Percentiles rank a stretch among this genome's conserved stretches.
These are phyloP conservation scores for Aspergillus ochraceus DNA, from an alignment of 2,329 filamentous ascomycete genomes.

Conservation along the genomic window DNA sequence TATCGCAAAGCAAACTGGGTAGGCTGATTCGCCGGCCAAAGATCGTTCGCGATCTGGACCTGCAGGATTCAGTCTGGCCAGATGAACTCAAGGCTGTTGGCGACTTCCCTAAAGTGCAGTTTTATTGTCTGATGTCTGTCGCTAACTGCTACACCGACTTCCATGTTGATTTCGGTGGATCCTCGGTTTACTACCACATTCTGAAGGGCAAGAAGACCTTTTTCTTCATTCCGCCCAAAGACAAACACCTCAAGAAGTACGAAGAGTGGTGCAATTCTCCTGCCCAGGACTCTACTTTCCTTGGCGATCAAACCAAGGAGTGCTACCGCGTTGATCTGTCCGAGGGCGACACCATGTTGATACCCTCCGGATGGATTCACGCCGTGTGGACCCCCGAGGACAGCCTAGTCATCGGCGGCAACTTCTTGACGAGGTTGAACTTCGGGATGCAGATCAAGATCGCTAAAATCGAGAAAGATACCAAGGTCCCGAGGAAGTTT, in stretches of 20 bases:
- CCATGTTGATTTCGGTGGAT: constrained; percentile 70
- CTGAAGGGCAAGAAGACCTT: constrained; percentile 69
- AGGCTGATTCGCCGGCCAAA: constrained; percentile 63
- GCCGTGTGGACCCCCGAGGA: constrained; percentile 70
- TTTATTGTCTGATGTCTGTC: constrained; percentile 70
- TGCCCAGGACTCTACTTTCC: constrained; percentile 65
- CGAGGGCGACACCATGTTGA: constrained; percentile 69
- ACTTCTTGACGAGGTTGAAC: constrained; percentile 66
- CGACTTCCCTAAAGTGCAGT: constrained; percentile 64
- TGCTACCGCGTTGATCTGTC: constrained; percentile 66
- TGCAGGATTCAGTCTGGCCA: constrained; percentile 55
- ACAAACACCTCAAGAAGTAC: constrained; percentile 68
- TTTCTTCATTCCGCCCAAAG: constrained; percentile 69
- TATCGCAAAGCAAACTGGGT: constrained; percentile 64
- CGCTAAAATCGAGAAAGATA: constrained; percentile 66
- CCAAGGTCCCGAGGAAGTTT: constrained; percentile 65
- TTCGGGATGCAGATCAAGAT: constrained; percentile 68
- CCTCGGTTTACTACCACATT: constrained; percentile 70
- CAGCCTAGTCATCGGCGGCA: constrained; percentile 69
- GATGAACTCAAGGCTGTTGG: constrained; percentile 53
- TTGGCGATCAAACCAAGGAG: constrained; percentile 64
- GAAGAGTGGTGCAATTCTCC: constrained; percentile 70
- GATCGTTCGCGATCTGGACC: constrained; percentile 62
- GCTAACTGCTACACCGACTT: constrained; percentile 72
- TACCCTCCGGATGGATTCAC: constrained; percentile 71